phyloP scores from a whole-genome alignment of 202 grass and related monocot genomes.

The Schoenoplectus tabernaemontani region DNA sequence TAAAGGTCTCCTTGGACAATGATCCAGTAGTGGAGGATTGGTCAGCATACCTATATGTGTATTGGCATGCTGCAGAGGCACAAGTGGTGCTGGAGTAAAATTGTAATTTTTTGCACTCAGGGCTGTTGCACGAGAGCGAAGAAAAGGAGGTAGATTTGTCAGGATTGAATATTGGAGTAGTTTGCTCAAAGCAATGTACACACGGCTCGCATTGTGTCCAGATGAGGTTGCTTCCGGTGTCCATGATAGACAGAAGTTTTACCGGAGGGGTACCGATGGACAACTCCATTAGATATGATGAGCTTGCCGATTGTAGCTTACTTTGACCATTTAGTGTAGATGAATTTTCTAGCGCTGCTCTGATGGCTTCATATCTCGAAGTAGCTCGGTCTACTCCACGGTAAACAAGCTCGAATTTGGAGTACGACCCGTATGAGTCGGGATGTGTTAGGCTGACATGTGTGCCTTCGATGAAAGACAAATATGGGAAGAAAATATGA shows the following conservation, averaged over 20 bases:
- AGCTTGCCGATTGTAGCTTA: neutral
- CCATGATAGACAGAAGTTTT: neutral
- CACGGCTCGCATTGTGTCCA: conserved; percentile 25
- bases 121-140: neutral
- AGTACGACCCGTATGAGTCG: neutral
- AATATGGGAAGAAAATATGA: neutral
- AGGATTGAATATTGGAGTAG: conserved; percentile 12
- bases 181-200: conserved; percentile 1
- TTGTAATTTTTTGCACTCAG: neutral
- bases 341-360: neutral
- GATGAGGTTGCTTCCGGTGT: conserved; percentile 23
- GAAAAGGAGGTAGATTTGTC: conserved; percentile 1
- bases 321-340: conserved; percentile 7
- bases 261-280: conserved; percentile 6
- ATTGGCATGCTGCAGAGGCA: neutral
- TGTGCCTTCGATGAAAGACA: neutral
- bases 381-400: neutral
- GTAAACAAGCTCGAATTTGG: neutral
- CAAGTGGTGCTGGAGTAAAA: neutral
- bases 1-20: conserved; percentile 12
- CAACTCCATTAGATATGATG: conserved; percentile 15
- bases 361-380: neutral
- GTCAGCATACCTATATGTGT: conserved; percentile 5
- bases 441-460: conserved; percentile 7
- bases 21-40: neutral